Base-by-base conservation (phyloP, 2,329 filamentous ascomycete species). In the Kalmusia sp. region DNA sequence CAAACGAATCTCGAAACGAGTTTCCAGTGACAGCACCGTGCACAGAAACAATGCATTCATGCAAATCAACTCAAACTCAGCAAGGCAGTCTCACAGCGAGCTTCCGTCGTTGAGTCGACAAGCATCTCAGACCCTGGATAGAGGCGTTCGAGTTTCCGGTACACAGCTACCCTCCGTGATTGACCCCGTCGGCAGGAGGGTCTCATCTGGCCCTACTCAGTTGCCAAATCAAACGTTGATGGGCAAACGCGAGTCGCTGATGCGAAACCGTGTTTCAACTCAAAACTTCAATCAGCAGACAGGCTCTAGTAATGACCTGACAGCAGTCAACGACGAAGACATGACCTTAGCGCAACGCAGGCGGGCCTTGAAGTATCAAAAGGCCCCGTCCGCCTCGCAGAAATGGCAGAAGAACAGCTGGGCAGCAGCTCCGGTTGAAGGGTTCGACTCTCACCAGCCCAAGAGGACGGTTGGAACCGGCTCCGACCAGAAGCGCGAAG, bases 341-440 rank as follows among this genome's bases (percentile, higher is more conserved):
- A 80, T 93, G 60, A 87, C 90, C 0, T 80, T 95, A 15, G 88
- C 85, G 35, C 84, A 89, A 63, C 86, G 90, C 48, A 67, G 72
- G 55, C 66, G 68, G 14, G 48, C 74, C 14, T 68, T 79, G 9
- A 73, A 77, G 54, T 57, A 67, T 15, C 68, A 73, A 24, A 64
- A 68, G 35, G 66, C 63, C 1, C 72, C 68, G 3, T 67, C 67
- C 2, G 54, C 63, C 0, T 61, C 64, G 4, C 69, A 70, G 37
- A 69, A 68, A 41, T 67, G 65, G 63, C 64, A 67, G 46, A 66
- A 70, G 47, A 70, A 65, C 51, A 57, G 53, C 1, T 67, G 62
- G 63, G 65, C 58, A 2, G 44, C 46, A n/a, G 57, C 59, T 12
- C 60, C 51, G 1, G 57, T 66, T 4, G 46, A 68, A 22, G 67